phyloP scores from a whole-genome alignment of 2,329 filamentous ascomycete genomes.

The Claviceps pazoutovae region DNA sequence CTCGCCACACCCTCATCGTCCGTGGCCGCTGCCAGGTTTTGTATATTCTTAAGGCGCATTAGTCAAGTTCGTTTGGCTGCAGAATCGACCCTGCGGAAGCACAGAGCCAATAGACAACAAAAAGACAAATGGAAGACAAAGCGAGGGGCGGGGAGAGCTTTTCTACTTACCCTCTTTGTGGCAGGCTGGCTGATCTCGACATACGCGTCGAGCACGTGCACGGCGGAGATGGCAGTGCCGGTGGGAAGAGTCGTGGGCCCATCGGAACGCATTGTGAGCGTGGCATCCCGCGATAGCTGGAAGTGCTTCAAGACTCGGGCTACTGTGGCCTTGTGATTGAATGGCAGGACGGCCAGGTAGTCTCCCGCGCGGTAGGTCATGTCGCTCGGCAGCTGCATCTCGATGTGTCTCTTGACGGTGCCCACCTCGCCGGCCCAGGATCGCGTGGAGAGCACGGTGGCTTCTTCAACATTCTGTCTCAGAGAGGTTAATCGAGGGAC shows the following conservation, averaged over 20 bases:
- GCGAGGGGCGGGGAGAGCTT: not conserved
- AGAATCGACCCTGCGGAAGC: too few species aligned
- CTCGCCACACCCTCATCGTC: conserved; percentile 28
- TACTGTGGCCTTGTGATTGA: conserved; percentile 51
- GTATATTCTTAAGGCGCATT: conserved; percentile 16
- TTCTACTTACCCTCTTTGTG: conserved; percentile 43
- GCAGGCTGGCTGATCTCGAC: conserved; percentile 61
- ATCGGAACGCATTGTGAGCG: conserved; percentile 44
- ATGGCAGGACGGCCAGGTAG: conserved; percentile 59
- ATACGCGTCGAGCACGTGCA: conserved; percentile 52
- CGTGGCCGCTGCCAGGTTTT: conserved; percentile 33
- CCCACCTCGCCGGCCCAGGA: conserved; percentile 33
- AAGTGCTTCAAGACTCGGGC: conserved; percentile 52
- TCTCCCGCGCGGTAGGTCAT: conserved; percentile 59
- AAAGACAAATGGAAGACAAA: too few species aligned
- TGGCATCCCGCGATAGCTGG: conserved; percentile 53
- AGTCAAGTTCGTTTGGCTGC: too few species aligned
- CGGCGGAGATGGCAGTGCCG: conserved; percentile 42
- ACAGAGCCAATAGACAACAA: too few species aligned
- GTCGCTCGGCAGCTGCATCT: conserved; percentile 51
- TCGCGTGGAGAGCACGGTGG: conserved; percentile 39
- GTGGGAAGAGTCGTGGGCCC: conserved; percentile 40
- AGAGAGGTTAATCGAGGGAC: conserved; percentile 41
- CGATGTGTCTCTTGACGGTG: conserved; percentile 49
- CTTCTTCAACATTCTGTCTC: conserved; percentile 50